Evolutionary conservation across 805 yeast species (phyloP), one percentile per base, ranked within the genome.

Genomic region (Saccharomycopsis sp.): DNA sequence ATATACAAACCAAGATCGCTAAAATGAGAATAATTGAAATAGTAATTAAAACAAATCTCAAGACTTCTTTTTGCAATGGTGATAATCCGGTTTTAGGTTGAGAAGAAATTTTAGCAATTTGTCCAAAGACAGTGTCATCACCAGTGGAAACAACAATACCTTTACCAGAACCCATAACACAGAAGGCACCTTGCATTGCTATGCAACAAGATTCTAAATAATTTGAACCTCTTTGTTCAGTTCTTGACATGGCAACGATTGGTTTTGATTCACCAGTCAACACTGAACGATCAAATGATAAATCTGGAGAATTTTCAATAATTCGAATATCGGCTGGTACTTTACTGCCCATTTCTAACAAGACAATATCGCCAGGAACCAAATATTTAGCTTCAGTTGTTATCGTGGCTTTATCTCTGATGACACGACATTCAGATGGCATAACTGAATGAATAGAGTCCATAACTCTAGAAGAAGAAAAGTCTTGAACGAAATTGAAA

Each of bases 231-330:
- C 45, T 42, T 13, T 58, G 53, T 32, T 63, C 67, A 17, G 59
- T 37, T 7, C 45, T 49, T 2, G 54, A 41, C 4, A 61, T 51
- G 4, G 66, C 70, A 14, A 59, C 58, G 4, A 64, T 54, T 4
- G 74, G 65, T 41, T 63, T 62, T 2, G 77, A 68, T 52, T 71
- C 76, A 53, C 77, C 77, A 9, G 77, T 72, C 29, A 72, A 60
- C 13, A 71, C 62, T 13, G 75, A 62, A 47, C 72, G 60, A 52
- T 72, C 77, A 52, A 71, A 68, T 16, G 66, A 52, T 32, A 72
- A 60, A 34, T 68, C 67, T 19, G 59, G 56, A 21, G 70, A 62
- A 24, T 57, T 43, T 7, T 63, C 61, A 21, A 63, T 51, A 26
- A 72, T 60, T 55, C 76, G 60, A 40, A 70, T 56, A 54, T 72